Percentiles rank a stretch among this genome's conserved stretches.
These are phyloP conservation scores for Ampelomyces quisqualis DNA, from an alignment of 2,329 filamentous ascomycete genomes.

Conservation along the genomic window DNA sequence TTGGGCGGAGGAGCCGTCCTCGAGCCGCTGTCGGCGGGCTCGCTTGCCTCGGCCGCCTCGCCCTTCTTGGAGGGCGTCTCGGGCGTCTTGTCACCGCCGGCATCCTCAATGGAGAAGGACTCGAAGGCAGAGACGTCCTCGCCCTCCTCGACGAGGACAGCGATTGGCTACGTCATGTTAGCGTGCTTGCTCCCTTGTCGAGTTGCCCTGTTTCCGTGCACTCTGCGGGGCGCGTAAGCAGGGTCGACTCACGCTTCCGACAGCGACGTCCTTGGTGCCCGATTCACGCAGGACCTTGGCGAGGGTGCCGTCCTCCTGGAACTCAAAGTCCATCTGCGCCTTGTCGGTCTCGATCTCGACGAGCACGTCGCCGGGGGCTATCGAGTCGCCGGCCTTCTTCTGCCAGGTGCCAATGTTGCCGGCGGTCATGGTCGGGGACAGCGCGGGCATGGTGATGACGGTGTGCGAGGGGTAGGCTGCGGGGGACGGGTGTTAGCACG, in stretches of 20 bases:
- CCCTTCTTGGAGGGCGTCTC: slow-evolving; percentile 64
- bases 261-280: slow-evolving; percentile 89
- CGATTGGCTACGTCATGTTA: slow-evolving; percentile 73
- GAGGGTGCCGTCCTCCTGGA: slow-evolving; percentile 94
- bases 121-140: slow-evolving; percentile 85
- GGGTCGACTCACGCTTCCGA: slow-evolving; percentile 87
- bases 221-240: too few relatives aligned
- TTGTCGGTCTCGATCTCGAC: slow-evolving; percentile 99
- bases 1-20: slow-evolving; percentile 58
- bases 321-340: slow-evolving; percentile 99
- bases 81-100: slow-evolving; percentile 76
- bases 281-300: slow-evolving; percentile 92
- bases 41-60: slow-evolving; percentile 60
- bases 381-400: slow-evolving; percentile 88
- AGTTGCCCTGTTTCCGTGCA: too few relatives aligned
- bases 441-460: slow-evolving; percentile 94
- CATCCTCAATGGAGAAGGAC: slow-evolving; percentile 83
- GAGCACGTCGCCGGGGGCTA: slow-evolving; percentile 89
- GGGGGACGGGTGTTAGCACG: slow-evolving; percentile 32
- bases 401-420: slow-evolving; percentile 98
- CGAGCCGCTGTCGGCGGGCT: slow-evolving; percentile 59
- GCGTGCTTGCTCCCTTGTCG: slow-evolving; percentile 10
- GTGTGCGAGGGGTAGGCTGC: slow-evolving; percentile 93
- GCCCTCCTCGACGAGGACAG: slow-evolving; percentile 89
- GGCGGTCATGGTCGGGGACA: slow-evolving; percentile 95